A percentile compares a stretch with the other conserved stretches of the same genome.
phyloP scores from a whole-genome alignment of 2,329 filamentous ascomycete species.

The Annulohypoxylon truncatum region DNA sequence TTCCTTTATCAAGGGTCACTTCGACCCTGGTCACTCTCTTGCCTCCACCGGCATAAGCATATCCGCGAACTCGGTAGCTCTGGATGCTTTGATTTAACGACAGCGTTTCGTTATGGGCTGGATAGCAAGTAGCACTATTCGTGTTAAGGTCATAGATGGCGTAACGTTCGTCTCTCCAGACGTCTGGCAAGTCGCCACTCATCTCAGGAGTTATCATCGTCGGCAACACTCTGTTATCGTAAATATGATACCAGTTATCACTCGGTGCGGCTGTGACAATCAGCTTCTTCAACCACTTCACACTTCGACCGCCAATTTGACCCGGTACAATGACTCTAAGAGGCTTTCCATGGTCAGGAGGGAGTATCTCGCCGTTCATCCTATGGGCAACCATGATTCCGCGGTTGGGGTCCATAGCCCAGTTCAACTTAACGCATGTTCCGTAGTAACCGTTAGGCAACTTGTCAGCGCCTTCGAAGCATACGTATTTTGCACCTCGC shows the following conservation, averaged over 20 bases:
- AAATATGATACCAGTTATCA: constrained; percentile 95
- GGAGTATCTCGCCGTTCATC: constrained; percentile 87
- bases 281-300: constrained; percentile 90
- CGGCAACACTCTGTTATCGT: constrained; percentile 90
- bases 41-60: constrained; percentile 91
- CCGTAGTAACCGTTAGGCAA: constrained; percentile 90
- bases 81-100: constrained; percentile 59
- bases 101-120: constrained; percentile 79
- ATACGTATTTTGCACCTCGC: constrained; percentile 81
- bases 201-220: constrained; percentile 87
- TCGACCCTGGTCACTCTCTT: constrained; percentile 84
- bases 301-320: constrained; percentile 90
- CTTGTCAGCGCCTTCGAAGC: constrained; percentile 91
- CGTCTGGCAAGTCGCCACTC: constrained; percentile 76
- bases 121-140: constrained; percentile 85
- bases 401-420: constrained; percentile 84
- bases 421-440: constrained; percentile 87
- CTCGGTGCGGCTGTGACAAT: constrained; percentile 82
- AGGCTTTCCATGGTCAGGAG: constrained; percentile 88
- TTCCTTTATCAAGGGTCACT: constrained; percentile 84
- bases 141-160: constrained; percentile 92
- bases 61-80: constrained; percentile 77
- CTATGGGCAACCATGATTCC: constrained; percentile 89
- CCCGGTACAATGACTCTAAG: constrained; percentile 86
- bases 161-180: constrained; percentile 91